Percentiles rank a stretch among this genome's conserved stretches.
Conservation (phyloP, 352 stramenopile genomes). For the Globisporangium irregulare region DNA sequence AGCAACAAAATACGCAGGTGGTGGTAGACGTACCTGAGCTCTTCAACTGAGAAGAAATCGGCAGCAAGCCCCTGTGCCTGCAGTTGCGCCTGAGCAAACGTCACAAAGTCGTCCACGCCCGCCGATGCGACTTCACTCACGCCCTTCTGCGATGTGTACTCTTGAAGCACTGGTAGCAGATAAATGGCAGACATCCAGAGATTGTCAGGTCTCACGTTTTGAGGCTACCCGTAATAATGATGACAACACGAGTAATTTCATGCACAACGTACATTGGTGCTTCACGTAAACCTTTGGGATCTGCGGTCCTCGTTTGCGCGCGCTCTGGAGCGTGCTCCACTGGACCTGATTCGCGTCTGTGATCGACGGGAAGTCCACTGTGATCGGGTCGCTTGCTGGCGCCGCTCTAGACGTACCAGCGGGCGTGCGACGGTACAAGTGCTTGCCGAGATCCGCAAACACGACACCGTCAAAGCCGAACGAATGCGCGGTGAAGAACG, state of each 20-base stretch:
- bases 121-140: constrained; percentile 10
- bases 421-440: constrained; percentile 59
- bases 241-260: background rate
- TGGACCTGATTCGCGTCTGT: constrained; percentile 37
- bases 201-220: background rate
- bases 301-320: constrained; percentile 64
- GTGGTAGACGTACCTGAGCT: constrained; percentile 39
- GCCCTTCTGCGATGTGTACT: constrained; percentile 36
- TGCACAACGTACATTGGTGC: constrained; percentile 52
- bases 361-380: constrained; percentile 58
- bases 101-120: constrained; percentile 44
- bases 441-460: constrained; percentile 73
- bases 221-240: background rate
- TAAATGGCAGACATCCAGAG: background rate
- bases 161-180: constrained; percentile 50
- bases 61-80: constrained; percentile 46
- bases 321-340: constrained; percentile 68
- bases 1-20: background rate
- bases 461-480: constrained; percentile 81
- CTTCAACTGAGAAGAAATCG: constrained; percentile 55
- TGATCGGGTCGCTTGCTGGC: constrained; percentile 32
- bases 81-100: constrained; percentile 51
- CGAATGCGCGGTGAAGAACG: constrained; percentile 70
- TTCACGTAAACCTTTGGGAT: constrained; percentile 79
- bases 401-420: constrained; percentile 8